Conservation (phyloP, 2,329 filamentous ascomycete genomes). For the Corynespora cassiicola region DNA sequence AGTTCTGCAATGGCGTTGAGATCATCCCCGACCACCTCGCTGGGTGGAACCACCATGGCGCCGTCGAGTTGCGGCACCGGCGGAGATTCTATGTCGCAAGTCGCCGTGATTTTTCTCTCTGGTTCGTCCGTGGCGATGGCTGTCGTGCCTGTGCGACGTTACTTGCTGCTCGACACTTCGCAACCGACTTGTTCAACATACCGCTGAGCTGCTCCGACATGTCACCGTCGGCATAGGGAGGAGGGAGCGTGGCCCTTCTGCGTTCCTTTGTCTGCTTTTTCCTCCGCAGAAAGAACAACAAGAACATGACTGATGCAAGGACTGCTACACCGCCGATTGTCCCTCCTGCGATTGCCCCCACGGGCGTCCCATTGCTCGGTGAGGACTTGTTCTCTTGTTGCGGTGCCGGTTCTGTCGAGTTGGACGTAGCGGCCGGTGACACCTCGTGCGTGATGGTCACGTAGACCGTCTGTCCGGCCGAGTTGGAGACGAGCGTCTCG, state of each 20-base stretch:
- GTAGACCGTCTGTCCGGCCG: constrained; percentile 13
- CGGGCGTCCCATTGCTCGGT: constrained; percentile 5
- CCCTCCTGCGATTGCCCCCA: constrained; percentile 30
- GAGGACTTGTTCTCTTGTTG: not conserved
- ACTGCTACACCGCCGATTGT: constrained; percentile 25
- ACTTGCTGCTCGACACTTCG: constrained; percentile 7
- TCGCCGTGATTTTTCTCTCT: constrained; percentile 1
- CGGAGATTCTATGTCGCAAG: constrained; percentile 3
- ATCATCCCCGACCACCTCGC: constrained; percentile 19
- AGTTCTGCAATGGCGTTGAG: constrained; percentile 24
- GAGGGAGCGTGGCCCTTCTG: constrained; percentile 28
- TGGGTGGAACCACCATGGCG: constrained; percentile 13
- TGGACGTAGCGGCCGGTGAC: constrained; percentile 1
- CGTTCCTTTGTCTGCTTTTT: constrained; percentile 23
- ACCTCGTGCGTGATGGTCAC: constrained; percentile 12
- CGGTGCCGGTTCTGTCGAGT: not conserved
- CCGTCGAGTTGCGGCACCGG: constrained; percentile 22
- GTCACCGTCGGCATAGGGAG: constrained; percentile 26
- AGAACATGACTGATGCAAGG: constrained; percentile 8
- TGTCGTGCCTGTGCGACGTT: constrained; percentile 15
- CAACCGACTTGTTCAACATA: constrained; percentile 10
- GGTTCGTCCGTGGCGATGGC: not conserved
- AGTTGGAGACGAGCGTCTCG: constrained; percentile 16
- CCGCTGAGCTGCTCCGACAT: constrained; percentile 31
- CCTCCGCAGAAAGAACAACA: constrained; percentile 19